Evolutionary conservation across 1,139 yeast species (phyloP).

Genomic region (Blastobotrys illinoisensis): DNA sequence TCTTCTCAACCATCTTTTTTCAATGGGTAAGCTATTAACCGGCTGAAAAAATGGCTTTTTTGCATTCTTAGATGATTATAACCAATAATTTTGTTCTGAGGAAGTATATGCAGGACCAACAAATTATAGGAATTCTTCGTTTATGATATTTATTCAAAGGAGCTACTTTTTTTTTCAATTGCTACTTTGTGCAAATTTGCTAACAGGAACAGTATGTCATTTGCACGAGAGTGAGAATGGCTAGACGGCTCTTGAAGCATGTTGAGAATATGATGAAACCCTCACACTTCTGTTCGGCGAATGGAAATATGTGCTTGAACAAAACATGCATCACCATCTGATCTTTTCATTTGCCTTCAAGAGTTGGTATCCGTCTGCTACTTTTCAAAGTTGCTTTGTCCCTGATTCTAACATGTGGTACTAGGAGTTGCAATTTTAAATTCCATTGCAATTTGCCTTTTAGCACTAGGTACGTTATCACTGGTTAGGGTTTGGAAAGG

Average conservation of each 20-base stretch:
- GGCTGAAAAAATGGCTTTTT: not conserved
- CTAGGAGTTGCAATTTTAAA: not conserved
- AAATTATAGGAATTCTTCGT: constrained; percentile 58
- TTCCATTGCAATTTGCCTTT: not conserved
- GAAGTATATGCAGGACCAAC: constrained; percentile 64
- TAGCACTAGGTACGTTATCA: not conserved
- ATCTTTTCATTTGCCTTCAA: constrained; percentile 23
- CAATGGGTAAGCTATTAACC: not conserved
- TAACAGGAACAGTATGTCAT: not conserved
- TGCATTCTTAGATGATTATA: constrained; percentile 30
- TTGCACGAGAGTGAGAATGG: not conserved
- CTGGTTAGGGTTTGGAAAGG: not conserved
- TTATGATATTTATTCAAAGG: constrained; percentile 40
- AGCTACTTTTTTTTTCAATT: not conserved
- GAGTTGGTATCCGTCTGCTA: not conserved
- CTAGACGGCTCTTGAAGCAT: constrained; percentile 3
- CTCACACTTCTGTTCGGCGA: constrained; percentile 51
- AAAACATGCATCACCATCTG: constrained; percentile 94
- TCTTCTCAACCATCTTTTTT: not conserved
- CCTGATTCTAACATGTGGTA: not conserved
- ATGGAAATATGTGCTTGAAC: constrained; percentile 46
- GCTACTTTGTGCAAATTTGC: not conserved
- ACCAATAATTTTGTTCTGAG: constrained; percentile 40
- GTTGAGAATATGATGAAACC: constrained; percentile 11
- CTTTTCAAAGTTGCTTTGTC: not conserved